Percentiles rank a stretch among this genome's conserved stretches.
These are phyloP conservation scores for Calycina herbarum DNA, from an alignment of 2,329 filamentous ascomycete species.

Conservation along the genomic window DNA sequence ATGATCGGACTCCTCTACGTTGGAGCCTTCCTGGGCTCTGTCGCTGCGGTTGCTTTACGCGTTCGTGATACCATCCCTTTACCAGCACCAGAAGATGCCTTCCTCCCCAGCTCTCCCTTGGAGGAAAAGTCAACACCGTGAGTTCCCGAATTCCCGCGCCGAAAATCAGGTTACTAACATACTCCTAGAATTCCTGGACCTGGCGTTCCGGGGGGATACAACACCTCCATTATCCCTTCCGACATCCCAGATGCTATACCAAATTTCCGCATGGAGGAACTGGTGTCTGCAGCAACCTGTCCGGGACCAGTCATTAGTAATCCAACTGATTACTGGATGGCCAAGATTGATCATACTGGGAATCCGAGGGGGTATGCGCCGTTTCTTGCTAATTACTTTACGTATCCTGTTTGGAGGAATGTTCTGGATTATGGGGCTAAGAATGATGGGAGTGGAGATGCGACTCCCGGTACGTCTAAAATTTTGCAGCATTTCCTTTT, in stretches of 20 bases:
- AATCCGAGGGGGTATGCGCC: background rate
- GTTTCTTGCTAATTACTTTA: constrained; percentile 6
- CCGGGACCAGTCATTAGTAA: constrained; percentile 3
- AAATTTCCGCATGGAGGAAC: background rate
- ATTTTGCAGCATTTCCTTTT: too few species aligned
- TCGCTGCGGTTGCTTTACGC: background rate
- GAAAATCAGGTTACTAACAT: background rate
- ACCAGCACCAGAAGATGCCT: background rate
- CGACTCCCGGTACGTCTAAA: background rate
- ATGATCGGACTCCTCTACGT: background rate
- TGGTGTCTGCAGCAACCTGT: background rate
- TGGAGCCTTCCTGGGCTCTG: background rate
- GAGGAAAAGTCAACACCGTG: background rate
- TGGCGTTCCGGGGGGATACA: background rate
- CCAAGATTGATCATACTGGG: constrained; percentile 8
- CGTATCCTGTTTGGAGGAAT: constrained; percentile 54
- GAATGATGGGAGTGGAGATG: constrained; percentile 70
- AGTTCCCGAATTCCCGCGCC: background rate
- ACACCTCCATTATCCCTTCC: background rate
- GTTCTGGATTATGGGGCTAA: constrained; percentile 71
- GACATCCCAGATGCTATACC: background rate
- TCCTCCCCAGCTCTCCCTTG: background rate
- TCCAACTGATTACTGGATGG: background rate
- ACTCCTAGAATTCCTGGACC: background rate
- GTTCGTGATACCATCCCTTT: background rate